These are phyloP conservation scores for Henckelia pumila DNA, from an alignment of 257 asterid species.

Conservation along the genomic window DNA sequence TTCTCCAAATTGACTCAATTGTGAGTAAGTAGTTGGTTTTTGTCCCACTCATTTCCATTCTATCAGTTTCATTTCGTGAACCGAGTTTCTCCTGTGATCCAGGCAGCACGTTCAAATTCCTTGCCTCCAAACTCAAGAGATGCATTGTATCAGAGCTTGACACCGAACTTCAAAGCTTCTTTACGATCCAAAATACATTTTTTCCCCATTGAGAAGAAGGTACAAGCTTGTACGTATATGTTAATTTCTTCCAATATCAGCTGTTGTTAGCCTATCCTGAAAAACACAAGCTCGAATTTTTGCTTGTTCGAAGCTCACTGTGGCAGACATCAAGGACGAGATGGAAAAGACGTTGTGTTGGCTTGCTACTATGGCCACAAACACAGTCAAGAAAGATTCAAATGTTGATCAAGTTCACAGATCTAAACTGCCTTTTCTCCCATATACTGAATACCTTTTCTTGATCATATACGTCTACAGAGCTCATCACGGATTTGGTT, in stretches of 20 bases:
- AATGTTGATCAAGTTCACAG: no score
- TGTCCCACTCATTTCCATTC: not conserved
- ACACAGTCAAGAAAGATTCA: not conserved
- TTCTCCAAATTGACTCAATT: conserved; percentile 72
- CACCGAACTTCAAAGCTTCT: conserved; percentile 60
- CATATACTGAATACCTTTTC: conserved; percentile 6
- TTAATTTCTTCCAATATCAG: conserved; percentile 1
- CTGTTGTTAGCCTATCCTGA: not conserved
- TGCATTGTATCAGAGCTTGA: conserved; percentile 61
- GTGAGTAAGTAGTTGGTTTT: conserved; percentile 35
- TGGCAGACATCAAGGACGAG: not conserved
- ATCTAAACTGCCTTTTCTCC: not conserved
- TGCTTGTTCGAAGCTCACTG: not conserved
- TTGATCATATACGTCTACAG: conserved; percentile 31
- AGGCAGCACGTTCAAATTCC: conserved; percentile 67
- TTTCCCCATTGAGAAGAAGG: conserved; percentile 61
- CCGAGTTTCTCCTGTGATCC: conserved; percentile 20
- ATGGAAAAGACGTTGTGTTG: not conserved
- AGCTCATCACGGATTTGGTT: conserved; percentile 87
- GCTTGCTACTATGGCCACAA: not conserved
- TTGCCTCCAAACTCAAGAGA: conserved; percentile 50
- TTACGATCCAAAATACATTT: conserved; percentile 51
- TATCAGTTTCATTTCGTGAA: conserved; percentile 13
- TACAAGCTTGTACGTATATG: conserved; percentile 21
- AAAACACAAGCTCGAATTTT: not conserved